Evolutionary conservation across 345 rosid species (phyloP), one percentile per base, ranked within the genome.

Genomic region (Brassica incana): DNA sequence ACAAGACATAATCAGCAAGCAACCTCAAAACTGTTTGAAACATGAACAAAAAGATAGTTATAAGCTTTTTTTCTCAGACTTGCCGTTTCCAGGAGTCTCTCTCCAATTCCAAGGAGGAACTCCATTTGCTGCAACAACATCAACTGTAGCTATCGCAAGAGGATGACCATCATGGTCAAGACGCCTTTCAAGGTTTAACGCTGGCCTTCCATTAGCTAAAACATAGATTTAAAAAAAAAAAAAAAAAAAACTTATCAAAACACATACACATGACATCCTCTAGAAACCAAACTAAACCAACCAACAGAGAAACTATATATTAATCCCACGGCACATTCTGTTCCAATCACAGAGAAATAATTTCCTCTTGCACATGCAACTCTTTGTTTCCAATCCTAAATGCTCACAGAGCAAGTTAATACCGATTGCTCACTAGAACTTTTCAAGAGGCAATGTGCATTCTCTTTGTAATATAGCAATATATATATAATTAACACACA

Each of bases 41-140:
- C 71, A 71, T 23, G 25, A 23, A 23, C 25, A 23, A 23, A 23
- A 23, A 23, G 25, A 23, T 23, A 23, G 25, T 23, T 23, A 23
- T 23, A 23, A 23, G 25, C 25, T 23, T 23, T 23, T 23, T 23
- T 23, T 23, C 25, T 23, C 25, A 23, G 25, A 23, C 83, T 83
- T 85, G 88, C 99, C 98, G 75, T 85, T 93, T 84, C 91, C 98
- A 40, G 99, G 95, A 61, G 93, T 81, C 59, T 95, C 98, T 81
- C 98, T 89, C 99, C 99, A 95, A 80, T 88, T 90, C 99, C 99
- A 95, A 38, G 99, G 97, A 86, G 98, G 93, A 85, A 93, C 97
- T 77, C 93, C 97, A 68, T 86, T 83, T 7, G 93, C 92, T 67
- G 88, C 86, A 65, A 91, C 96, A 60, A 96, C 94, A 80, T 95